A percentile compares a stretch with the other conserved stretches of the same genome.
Evolutionary conservation across 2,329 filamentous ascomycete species (phyloP).

Genomic region (Sporothrix schenckii): DNA sequence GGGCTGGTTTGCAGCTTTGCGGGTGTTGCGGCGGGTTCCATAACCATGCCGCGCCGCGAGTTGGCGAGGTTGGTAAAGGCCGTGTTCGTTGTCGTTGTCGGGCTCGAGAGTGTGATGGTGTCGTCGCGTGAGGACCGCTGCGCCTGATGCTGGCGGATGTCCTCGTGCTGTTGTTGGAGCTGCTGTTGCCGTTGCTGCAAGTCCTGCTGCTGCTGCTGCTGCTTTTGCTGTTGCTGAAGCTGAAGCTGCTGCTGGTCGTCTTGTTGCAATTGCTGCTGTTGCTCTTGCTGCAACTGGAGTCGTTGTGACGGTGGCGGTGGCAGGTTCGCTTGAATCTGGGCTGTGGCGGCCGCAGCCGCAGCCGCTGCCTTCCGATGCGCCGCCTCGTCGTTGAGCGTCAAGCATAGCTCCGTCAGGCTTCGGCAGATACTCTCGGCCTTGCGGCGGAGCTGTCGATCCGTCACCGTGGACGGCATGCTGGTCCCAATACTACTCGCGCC

Average conservation of each 20-base stretch:
- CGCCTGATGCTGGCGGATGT: slow-evolving; percentile 16
- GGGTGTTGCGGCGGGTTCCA: slow-evolving; percentile 36
- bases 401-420: slow-evolving; percentile 86
- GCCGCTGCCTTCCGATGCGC: slow-evolving; percentile 43
- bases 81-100: slow-evolving; percentile 29
- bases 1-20: slow-evolving; percentile 43
- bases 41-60: slow-evolving; percentile 29
- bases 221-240: slow-evolving; percentile 3
- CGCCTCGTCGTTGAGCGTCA: slow-evolving; percentile 72
- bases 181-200: slow-evolving; percentile 8
- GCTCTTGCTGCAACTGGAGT: not conserved
- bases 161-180: slow-evolving; percentile 21
- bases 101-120: slow-evolving; percentile 31
- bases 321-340: slow-evolving; percentile 6
- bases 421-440: slow-evolving; percentile 94
- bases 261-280: not conserved
- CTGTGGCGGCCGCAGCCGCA: slow-evolving; percentile 10
- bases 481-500: slow-evolving; percentile 65
- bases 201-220: slow-evolving; percentile 30
- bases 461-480: slow-evolving; percentile 52
- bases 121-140: slow-evolving; percentile 36
- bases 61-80: slow-evolving; percentile 31
- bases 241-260: not conserved
- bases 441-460: slow-evolving; percentile 82
- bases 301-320: slow-evolving; percentile 3